Evolutionary conservation across 768 basidiomycete genomes (phyloP).

Genomic region (Podaxis sp.): DNA sequence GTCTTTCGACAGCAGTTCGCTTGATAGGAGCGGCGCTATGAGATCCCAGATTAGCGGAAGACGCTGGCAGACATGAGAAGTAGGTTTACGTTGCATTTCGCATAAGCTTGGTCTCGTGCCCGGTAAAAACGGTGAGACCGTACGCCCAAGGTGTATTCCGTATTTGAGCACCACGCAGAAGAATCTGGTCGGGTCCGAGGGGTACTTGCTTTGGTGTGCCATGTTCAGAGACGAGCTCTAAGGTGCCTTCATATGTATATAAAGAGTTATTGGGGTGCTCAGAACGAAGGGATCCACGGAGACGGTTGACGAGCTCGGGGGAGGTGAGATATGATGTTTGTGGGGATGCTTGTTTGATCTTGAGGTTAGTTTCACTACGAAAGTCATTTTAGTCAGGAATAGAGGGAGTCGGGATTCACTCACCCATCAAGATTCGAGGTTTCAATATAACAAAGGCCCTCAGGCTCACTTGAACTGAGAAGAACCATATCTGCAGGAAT

Average conservation of each 20-base stretch:
- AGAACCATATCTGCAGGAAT: slow-evolving; percentile 95
- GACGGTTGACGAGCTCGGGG: slow-evolving; percentile 66
- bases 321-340: slow-evolving; percentile 78
- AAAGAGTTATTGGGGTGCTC: slow-evolving; percentile 98
- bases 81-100: slow-evolving; percentile 91
- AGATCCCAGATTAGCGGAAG: neutral
- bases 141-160: slow-evolving; percentile 98
- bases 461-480: slow-evolving; percentile 89
- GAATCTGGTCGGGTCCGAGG: slow-evolving; percentile 90
- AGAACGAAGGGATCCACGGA: slow-evolving; percentile 85
- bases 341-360: slow-evolving; percentile 94
- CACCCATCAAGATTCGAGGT: slow-evolving; percentile 98
- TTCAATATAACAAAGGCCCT: slow-evolving; percentile 96
- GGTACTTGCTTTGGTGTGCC: slow-evolving; percentile 80
- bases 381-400: slow-evolving; percentile 8
- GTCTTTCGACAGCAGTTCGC: slow-evolving; percentile 90
- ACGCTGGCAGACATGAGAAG: neutral
- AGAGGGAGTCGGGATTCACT: slow-evolving; percentile 14
- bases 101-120: slow-evolving; percentile 98
- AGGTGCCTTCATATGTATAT: slow-evolving; percentile 90
- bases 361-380: slow-evolving; percentile 93
- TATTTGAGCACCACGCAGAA: slow-evolving; percentile 92
- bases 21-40: slow-evolving; percentile 93
- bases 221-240: slow-evolving; percentile 59
- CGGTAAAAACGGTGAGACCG: slow-evolving; percentile 90